Percentiles rank a stretch among this genome's conserved stretches.
phyloP scores from a whole-genome alignment of 768 basidiomycete genomes.

The Naganishia kalamii region DNA sequence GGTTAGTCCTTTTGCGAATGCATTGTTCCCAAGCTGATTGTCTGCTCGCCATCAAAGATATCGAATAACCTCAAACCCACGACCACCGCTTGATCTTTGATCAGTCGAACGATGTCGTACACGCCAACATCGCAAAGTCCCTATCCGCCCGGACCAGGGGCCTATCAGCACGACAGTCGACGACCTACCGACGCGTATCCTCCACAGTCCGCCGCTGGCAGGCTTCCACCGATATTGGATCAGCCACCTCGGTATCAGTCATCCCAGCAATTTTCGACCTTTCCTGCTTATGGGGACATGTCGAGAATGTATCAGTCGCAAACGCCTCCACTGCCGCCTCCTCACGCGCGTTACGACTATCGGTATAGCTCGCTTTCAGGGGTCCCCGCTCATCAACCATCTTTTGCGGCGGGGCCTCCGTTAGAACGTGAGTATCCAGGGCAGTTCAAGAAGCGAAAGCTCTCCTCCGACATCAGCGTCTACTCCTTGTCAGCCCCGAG shows the following conservation, averaged over 20 bases:
- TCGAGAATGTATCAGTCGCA: slow-evolving; percentile 11
- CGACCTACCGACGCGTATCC: background rate
- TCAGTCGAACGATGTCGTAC: background rate
- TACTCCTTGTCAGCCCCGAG: slow-evolving; percentile 9
- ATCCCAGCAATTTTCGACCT: background rate
- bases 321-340: slow-evolving; percentile 7
- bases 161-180: background rate
- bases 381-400: background rate
- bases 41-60: background rate
- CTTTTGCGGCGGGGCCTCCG: background rate
- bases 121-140: background rate
- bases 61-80: background rate
- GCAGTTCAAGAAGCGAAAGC: slow-evolving; percentile 12
- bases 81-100: background rate
- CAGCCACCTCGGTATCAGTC: slow-evolving; percentile 7
- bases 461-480: slow-evolving; percentile 10
- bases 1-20: background rate
- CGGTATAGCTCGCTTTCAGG: background rate
- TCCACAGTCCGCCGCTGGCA: background rate
- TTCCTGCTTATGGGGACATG: background rate
- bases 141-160: background rate
- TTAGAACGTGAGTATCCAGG: background rate
- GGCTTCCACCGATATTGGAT: slow-evolving; percentile 1
- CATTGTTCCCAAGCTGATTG: background rate
- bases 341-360: slow-evolving; percentile 1